phyloP scores from a whole-genome alignment of 2,329 filamentous ascomycete genomes.

The Ophiostoma perfectum region DNA sequence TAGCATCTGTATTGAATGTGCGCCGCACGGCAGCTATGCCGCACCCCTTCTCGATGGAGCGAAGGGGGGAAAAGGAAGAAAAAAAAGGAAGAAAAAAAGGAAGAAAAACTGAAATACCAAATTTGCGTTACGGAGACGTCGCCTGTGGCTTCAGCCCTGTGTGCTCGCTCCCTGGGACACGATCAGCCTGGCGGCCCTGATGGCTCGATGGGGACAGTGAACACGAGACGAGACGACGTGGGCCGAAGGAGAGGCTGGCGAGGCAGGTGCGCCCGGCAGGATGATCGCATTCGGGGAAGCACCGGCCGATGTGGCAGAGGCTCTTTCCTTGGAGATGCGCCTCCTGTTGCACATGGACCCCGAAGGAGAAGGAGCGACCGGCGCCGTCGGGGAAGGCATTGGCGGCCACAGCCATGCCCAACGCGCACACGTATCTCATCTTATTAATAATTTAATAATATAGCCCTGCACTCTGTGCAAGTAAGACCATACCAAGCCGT shows the following conservation, averaged over 20 bases:
- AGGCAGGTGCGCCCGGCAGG: background rate
- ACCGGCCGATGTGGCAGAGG: background rate
- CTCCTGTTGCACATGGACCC: slow-evolving; percentile 14
- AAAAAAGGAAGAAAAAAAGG: no score
- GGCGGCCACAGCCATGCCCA: background rate
- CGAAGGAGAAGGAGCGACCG: slow-evolving; percentile 17
- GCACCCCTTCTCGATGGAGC: no score
- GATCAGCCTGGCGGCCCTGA: background rate
- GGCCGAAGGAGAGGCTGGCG: background rate
- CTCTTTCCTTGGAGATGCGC: slow-evolving; percentile 14
- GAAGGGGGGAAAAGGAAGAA: no score
- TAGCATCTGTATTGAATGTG: no score
- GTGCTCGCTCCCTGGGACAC: background rate
- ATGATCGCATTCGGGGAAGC: background rate
- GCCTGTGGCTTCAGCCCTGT: slow-evolving; percentile 11
- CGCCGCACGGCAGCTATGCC: no score
- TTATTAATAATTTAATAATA: no score
- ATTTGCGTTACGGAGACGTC: background rate
- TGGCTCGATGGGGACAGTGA: background rate
- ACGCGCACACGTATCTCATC: no score
- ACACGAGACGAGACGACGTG: background rate
- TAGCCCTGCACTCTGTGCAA: no score
- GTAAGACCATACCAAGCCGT: no score
- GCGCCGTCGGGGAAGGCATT: background rate
- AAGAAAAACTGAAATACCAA: background rate